A percentile compares a stretch with the other conserved stretches of the same genome.
phyloP scores from a whole-genome alignment of 345 rosid species.

The Hevea brasiliensis region DNA sequence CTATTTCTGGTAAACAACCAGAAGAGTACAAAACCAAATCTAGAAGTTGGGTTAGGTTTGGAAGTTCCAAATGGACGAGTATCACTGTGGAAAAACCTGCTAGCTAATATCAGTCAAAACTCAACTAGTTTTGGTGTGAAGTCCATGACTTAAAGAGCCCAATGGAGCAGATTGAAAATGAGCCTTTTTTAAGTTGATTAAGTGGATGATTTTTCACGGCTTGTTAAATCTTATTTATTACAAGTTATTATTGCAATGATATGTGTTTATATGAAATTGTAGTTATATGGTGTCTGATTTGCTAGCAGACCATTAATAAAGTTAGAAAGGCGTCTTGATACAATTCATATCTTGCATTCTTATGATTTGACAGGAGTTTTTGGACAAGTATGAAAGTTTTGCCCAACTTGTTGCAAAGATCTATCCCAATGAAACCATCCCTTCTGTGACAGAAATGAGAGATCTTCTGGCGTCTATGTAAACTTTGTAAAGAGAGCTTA shows the following conservation, averaged over 20 bases:
- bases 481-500: slow-evolving; percentile 26
- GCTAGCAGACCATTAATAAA: neutral
- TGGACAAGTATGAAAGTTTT: slow-evolving; percentile 94
- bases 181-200: neutral
- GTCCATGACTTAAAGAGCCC: neutral
- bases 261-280: neutral
- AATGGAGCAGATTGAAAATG: too few relatives aligned
- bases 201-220: neutral
- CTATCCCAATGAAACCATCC: slow-evolving; percentile 75
- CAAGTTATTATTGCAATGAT: neutral
- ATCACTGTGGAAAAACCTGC: neutral
- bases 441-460: slow-evolving; percentile 75
- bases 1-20: too few relatives aligned
- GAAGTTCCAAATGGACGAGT: neutral
- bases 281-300: neutral
- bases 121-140: neutral
- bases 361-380: slow-evolving; percentile 61
- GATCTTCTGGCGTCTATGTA: slow-evolving; percentile 80
- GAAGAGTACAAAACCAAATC: too few relatives aligned
- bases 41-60: too few relatives aligned
- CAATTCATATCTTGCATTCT: neutral
- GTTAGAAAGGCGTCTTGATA: neutral
- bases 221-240: neutral
- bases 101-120: neutral
- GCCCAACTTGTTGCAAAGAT: slow-evolving; percentile 85